Evolutionary conservation across 129 eudicot genomes (phyloP), one percentile per base, ranked within the genome.

Genomic region (Arctium lappa): DNA sequence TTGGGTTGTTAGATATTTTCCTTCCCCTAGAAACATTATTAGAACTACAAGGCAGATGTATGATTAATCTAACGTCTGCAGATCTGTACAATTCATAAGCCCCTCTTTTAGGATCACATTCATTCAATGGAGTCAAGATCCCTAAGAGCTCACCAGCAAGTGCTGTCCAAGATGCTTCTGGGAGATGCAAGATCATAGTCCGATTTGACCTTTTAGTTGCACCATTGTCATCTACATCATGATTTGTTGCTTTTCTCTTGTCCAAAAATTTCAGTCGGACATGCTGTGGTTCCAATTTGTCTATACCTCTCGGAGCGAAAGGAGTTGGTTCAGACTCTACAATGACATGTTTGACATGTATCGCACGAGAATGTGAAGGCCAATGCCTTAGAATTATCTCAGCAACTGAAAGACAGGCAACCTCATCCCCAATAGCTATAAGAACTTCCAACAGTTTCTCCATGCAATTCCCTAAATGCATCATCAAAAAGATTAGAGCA

Each of bases 351-450:
- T 90, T 95, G 75, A 91, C 97, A 76, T 89, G 89, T 88, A 95
- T 85, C 15, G 99, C 98, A 73, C 99, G 99, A 65, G 97, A 82
- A 88, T 95, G 99, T 70, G 97, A 90, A 73, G 99, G 99, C 99
- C 99, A 95, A 71, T 95, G 97, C 83, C 88, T 83, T 76, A 95
- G 85, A 76, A 95, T 90, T 73, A 95, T 79, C 75, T 95, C 92
- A 15, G 98, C 92, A 73, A 95, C 95, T 53, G 95, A 91, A 86
- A 93, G 95, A 81, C 95, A 93, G 22, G 99, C 91, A 78, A 93
- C 92, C 85, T 95, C 99, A 73, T 95, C 99, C 63, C 99, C 97
- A 42, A 95, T 95, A 40, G 99, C 99, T 78, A 95, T 93, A 48
- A 95, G 92, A 80, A 95, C 99, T 91, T 95, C 99, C 88, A 95